These are phyloP conservation scores for Stylosanthes scabra DNA, from an alignment of 331 rosid species.

Conservation along the genomic window DNA sequence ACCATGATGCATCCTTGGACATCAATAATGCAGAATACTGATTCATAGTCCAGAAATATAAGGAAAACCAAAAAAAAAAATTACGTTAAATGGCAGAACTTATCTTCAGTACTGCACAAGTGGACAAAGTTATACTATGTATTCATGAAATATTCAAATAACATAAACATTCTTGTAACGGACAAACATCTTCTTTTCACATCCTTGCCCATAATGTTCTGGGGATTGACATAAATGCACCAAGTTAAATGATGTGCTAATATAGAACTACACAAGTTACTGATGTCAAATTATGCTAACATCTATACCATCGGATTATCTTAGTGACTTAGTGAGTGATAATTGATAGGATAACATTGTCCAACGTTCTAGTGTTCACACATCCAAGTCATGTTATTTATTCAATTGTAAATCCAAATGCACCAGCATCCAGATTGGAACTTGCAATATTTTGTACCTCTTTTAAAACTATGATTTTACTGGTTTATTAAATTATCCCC, in stretches of 20 bases:
- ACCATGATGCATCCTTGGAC: neutral
- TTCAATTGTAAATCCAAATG: slow-evolving; percentile 27
- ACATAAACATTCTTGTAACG: slow-evolving; percentile 1
- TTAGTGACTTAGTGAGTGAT: no score
- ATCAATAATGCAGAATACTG: slow-evolving; percentile 15
- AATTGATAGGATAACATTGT: no score
- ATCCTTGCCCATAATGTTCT: slow-evolving; percentile 1
- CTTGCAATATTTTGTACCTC: neutral
- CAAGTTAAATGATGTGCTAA: no score
- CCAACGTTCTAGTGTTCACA: neutral
- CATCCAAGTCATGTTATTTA: slow-evolving; percentile 23
- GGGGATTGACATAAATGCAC: neutral
- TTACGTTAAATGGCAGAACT: slow-evolving; percentile 21
- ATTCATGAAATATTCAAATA: neutral
- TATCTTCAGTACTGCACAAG: slow-evolving; percentile 31
- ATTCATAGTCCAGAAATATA: neutral
- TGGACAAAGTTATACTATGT: neutral
- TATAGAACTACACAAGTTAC: no score
- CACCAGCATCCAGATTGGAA: slow-evolving; percentile 15
- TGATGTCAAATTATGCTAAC: no score
- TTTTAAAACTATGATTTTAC: neutral
- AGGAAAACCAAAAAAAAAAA: slow-evolving; percentile 5
- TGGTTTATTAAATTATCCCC: slow-evolving; percentile 3
- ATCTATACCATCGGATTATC: no score
- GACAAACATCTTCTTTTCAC: slow-evolving; percentile 12